Evolutionary conservation across 441 rosid genomes (phyloP).

Genomic region (Isatis lusitanica): DNA sequence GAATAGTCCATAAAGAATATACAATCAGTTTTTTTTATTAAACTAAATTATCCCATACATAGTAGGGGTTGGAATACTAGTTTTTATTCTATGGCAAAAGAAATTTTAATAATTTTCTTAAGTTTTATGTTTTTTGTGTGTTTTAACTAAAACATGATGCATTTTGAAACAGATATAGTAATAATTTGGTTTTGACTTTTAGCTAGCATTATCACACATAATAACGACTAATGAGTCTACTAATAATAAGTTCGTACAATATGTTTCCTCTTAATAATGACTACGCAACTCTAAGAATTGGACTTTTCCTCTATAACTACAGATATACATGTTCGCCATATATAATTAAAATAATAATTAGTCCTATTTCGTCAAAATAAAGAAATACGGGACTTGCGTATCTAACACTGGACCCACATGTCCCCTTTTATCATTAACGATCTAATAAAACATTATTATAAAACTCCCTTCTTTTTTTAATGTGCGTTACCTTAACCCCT

Average conservation of each 20-base stretch:
- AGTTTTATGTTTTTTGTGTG: too few species aligned
- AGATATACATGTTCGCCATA: background rate
- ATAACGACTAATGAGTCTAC: background rate
- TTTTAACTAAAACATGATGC: too few species aligned
- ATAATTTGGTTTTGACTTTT: background rate
- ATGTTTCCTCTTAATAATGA: too few species aligned
- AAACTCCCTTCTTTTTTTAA: background rate
- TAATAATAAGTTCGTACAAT: background rate
- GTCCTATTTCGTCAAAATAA: background rate
- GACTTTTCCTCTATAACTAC: slow-evolving; percentile 12
- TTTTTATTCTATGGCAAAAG: too few species aligned
- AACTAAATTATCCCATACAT: too few species aligned
- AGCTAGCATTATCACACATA: background rate
- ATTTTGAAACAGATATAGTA: too few species aligned
- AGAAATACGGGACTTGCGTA: background rate
- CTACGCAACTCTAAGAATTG: slow-evolving; percentile 12
- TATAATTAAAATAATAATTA: background rate
- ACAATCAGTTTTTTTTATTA: too few species aligned
- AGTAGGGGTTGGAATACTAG: too few species aligned
- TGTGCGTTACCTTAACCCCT: background rate
- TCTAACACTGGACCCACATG: slow-evolving; percentile 28
- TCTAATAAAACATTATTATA: slow-evolving; percentile 1
- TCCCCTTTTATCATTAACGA: slow-evolving; percentile 3
- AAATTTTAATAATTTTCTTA: too few species aligned
- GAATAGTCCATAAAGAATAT: too few species aligned